Conservation (phyloP, 2,329 filamentous ascomycete genomes). For the Pseudocercospora crystallina region DNA sequence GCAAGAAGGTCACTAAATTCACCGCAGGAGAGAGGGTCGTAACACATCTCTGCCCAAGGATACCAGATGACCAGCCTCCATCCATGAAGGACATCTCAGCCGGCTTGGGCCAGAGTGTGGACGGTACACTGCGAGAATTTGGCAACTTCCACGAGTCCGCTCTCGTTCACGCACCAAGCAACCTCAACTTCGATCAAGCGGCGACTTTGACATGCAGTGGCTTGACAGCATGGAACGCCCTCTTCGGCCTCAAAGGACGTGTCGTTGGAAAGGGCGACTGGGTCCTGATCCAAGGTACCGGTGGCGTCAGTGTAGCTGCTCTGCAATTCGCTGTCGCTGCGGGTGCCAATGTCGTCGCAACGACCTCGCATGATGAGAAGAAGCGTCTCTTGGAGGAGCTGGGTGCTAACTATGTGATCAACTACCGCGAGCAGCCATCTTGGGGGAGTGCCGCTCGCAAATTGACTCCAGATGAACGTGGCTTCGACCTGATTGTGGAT, state of each 20-base stretch:
- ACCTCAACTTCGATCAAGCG: conserved; percentile 44
- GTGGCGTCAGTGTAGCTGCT: conserved; percentile 64
- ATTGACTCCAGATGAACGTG: conserved; percentile 45
- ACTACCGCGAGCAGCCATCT: conserved; percentile 50
- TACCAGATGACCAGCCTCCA: conserved; percentile 11
- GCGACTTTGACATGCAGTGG: conserved; percentile 46
- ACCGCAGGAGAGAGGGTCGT: conserved; percentile 56
- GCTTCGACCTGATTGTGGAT: conserved; percentile 62
- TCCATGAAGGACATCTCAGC: conserved; percentile 13
- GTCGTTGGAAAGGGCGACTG: conserved; percentile 33
- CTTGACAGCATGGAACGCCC: conserved; percentile 49
- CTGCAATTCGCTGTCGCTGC: conserved; percentile 54
- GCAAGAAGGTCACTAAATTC: conserved; percentile 57
- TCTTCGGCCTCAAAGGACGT: conserved; percentile 44
- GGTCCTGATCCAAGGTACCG: conserved; percentile 65
- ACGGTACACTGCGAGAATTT: conserved; percentile 66
- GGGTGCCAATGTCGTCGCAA: conserved; percentile 56
- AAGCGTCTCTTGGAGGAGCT: conserved; percentile 35
- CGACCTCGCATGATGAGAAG: conserved; percentile 51
- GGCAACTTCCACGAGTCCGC: conserved; percentile 64
- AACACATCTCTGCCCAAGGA: conserved; percentile 15
- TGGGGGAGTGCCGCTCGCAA: conserved; percentile 52
- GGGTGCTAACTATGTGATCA: conserved; percentile 54
- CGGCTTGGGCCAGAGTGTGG: conserved; percentile 26
- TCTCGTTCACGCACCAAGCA: conserved; percentile 33